Conservation (phyloP, 306 rosid genomes). For the Prunus kanzakura region DNA sequence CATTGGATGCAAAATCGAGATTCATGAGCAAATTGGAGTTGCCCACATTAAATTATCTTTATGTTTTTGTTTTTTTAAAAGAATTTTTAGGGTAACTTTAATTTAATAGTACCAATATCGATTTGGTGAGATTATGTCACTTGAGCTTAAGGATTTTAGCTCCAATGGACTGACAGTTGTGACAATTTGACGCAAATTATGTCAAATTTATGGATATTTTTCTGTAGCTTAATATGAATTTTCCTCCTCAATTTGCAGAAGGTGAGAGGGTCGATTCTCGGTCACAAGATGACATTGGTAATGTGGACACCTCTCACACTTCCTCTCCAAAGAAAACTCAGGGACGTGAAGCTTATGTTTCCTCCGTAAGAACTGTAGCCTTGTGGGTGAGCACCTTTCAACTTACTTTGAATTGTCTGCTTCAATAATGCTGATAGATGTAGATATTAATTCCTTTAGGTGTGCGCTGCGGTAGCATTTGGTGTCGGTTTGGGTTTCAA, state of each 20-base stretch:
- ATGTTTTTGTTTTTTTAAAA: not conserved
- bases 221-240: not conserved
- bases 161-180: not conserved
- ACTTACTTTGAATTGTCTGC: constrained; percentile 13
- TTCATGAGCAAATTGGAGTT: not conserved
- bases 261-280: constrained; percentile 38
- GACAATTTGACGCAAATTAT: not conserved
- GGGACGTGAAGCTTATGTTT: constrained; percentile 38
- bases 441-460: constrained; percentile 39
- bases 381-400: constrained; percentile 64
- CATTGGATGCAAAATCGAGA: not conserved
- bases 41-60: not conserved
- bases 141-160: not conserved
- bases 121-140: not conserved
- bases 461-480: constrained; percentile 71
- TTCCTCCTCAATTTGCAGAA: constrained; percentile 36
- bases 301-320: constrained; percentile 20
- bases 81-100: not conserved
- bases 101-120: not conserved
- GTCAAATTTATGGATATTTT: not conserved
- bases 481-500: constrained; percentile 77
- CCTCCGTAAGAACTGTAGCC: constrained; percentile 71
- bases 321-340: constrained; percentile 23
- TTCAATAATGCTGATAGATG: constrained; percentile 1
- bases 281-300: constrained; percentile 32